Evolutionary conservation across 352 stramenopile genomes (phyloP), one percentile per base, ranked within the genome.

Genomic region (Phytophthora agathidicida): DNA sequence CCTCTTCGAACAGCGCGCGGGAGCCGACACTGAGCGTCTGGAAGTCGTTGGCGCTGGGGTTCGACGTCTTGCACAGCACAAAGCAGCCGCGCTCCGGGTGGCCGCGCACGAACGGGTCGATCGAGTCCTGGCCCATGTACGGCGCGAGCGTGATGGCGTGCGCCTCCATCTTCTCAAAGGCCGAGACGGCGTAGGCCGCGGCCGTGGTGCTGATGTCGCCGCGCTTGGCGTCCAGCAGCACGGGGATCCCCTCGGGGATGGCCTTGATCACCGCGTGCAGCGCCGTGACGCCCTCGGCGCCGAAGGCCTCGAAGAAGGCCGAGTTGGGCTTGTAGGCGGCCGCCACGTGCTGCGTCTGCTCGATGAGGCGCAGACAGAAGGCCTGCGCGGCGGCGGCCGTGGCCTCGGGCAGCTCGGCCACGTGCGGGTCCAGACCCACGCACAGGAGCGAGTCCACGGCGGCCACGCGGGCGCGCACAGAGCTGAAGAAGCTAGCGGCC

Each of bases 51-150:
- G 95, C 97, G 44, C 88, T 98, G 23, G 93, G 89, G 79, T 99
- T 99, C 7, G 96, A 99, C 20, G 97, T 99, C 89, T 99, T 99
- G 80, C 98, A 99, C 9, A 99, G 83, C 35, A 99, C 80, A 68
- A 99, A 99, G 47, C 93, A 98, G 53, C 89, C 89, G 39, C 85
- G 84, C 64, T 83, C 93, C 1, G 88, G 96, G 24, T 76, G 71
- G 19, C 76, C 72, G 54, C 94, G 94, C 30, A 97, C 71, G 83
- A 99, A 99, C 5, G 98, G 98, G 65, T 92, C 75, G 22, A 99
- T 96, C 26, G 96, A 98, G 83, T 99, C 97, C 43, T 81, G 94
- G 27, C 98, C 98, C 97, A 99, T 99, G 71, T 99, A 98, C 48
- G 96, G 96, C 43, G 94, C 98, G 32, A 99, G 66, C 33, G 98